Base-by-base conservation (phyloP, 2,329 filamentous ascomycete genomes). In the Paecilomyces dactylethromorphus region DNA sequence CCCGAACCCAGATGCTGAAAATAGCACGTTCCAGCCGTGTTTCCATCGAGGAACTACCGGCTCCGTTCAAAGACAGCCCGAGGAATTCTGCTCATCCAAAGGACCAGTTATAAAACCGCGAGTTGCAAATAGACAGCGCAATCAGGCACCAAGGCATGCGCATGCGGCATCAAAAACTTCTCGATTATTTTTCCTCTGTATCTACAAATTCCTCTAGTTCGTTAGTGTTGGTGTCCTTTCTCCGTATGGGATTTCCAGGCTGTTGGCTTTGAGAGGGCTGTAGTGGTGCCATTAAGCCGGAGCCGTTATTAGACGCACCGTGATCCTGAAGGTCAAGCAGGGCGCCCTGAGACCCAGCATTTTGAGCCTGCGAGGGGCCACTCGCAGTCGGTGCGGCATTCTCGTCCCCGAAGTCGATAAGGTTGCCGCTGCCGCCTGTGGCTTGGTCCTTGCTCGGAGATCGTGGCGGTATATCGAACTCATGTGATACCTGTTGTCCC, bases 401-500 rank as follows among this genome's bases (percentile, higher is more conserved):
- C 3, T 63, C 59, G 24, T 58, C 45, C 18, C 32, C 58, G 29
- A 71, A 65, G 45, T 72, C 69, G 45, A 72, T 71, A 8, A 71
- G 57, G 35, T 66, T 67, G 32, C 35, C 55, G 31, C 55, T 59
- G 13, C 29, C 33, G 45, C 29, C 18, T 56, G 35, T 21, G 53
- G 59, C 2, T 52, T 56, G 52, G 56, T 58, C 22, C 53, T 51
- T 18, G 21, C 39, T 58, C 31, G 62, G 54, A 53, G 69, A 63
- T 56, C 78, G 77, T 61, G 82, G 78, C 61, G 86, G 82, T 59
- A 88, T 85, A 63, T 82, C 71, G 65, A 83, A 83, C 71, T 81
- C 78, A 57, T 81, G 75, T 50, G 77, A 75, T 24, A 78, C 72
- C 66, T 82, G 84, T 72, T 96, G 91, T 32, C 91, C 92, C 45